phyloP scores from a whole-genome alignment of 192 early-diverging fungal species.

The Lunasporangiospora selenospora region DNA sequence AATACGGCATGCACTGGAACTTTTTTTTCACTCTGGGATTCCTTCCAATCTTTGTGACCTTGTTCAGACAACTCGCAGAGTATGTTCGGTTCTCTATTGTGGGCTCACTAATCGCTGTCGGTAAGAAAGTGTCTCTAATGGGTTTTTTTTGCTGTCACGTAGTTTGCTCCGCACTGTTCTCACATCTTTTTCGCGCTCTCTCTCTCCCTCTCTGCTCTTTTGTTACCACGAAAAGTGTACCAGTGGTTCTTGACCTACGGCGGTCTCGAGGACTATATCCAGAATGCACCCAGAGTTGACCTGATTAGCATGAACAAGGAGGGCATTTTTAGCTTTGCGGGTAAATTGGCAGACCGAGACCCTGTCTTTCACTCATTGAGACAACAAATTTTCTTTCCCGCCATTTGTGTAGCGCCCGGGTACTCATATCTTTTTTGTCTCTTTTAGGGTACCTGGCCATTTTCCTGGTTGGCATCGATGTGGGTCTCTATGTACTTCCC shows the following conservation, averaged over 20 bases:
- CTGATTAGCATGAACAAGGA: slow-evolving; percentile 89
- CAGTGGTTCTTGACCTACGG: slow-evolving; percentile 60
- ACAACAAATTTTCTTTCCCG: neutral
- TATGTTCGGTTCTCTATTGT: slow-evolving; percentile 64
- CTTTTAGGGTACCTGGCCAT: slow-evolving; percentile 80
- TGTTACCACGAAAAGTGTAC: slow-evolving; percentile 56
- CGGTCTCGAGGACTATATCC: slow-evolving; percentile 76
- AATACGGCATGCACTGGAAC: slow-evolving; percentile 99
- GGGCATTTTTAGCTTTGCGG: slow-evolving; percentile 84
- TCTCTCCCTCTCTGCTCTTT: no score
- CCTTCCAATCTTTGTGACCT: slow-evolving; percentile 78
- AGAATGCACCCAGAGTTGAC: slow-evolving; percentile 72
- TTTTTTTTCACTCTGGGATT: slow-evolving; percentile 96
- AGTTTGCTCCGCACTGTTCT: no score
- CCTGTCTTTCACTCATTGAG: neutral
- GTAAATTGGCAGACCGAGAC: slow-evolving; percentile 33
- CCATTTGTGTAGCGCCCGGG: neutral
- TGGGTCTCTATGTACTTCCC: slow-evolving; percentile 70
- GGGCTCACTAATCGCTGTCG: slow-evolving; percentile 52
- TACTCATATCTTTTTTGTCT: neutral
- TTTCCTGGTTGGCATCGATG: slow-evolving; percentile 77
- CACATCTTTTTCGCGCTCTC: no score
- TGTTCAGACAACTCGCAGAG: slow-evolving; percentile 60
- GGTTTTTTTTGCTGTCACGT: neutral
- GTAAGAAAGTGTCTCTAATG: slow-evolving; percentile 21